These are phyloP conservation scores for Poa annua DNA, from an alignment of 176 grass and related monocot genomes.

Conservation along the genomic window DNA sequence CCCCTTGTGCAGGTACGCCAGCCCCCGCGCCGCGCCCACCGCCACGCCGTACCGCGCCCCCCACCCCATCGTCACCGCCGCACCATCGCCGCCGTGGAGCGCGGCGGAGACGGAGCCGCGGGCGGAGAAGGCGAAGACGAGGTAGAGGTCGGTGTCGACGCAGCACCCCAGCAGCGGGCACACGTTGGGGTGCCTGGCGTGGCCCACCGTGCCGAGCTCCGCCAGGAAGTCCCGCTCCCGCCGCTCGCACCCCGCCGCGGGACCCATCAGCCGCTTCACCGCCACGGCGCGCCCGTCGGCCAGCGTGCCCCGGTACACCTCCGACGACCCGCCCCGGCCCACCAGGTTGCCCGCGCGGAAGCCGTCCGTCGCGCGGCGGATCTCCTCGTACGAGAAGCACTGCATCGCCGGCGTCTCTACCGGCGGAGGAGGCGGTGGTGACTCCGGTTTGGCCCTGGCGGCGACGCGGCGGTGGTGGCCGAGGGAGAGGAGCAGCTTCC, in stretches of 20 bases:
- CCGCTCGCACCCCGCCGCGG: conserved; percentile 66
- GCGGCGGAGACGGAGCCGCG: conserved; percentile 87
- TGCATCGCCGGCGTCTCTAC: conserved; percentile 48
- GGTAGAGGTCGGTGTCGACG: conserved; percentile 79
- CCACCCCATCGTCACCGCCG: conserved; percentile 55
- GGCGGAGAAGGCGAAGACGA: conserved; percentile 77
- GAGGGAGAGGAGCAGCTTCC: conserved; percentile 51
- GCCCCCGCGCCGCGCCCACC: conserved; percentile 74
- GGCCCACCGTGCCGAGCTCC: conserved; percentile 82
- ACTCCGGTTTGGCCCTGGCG: no score
- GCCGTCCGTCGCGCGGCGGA: conserved; percentile 54
- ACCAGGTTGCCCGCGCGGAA: conserved; percentile 79
- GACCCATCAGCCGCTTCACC: conserved; percentile 68
- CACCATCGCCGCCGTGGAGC: conserved; percentile 47
- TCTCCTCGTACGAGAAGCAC: conserved; percentile 81
- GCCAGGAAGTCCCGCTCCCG: conserved; percentile 84
- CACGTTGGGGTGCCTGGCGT: conserved; percentile 87
- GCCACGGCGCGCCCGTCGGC: conserved; percentile 60
- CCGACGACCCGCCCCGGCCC: conserved; percentile 81
- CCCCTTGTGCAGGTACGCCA: conserved; percentile 91
- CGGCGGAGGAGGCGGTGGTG: not conserved
- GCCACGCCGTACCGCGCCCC: conserved; percentile 63
- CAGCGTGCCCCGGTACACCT: conserved; percentile 88
- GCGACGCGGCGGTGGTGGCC: not conserved
- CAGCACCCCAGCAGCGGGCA: conserved; percentile 77